Evolutionary conservation across 2,329 filamentous ascomycete species (phyloP), one percentile per base, ranked within the genome.

Genomic region (Colletotrichum eremochloae): DNA sequence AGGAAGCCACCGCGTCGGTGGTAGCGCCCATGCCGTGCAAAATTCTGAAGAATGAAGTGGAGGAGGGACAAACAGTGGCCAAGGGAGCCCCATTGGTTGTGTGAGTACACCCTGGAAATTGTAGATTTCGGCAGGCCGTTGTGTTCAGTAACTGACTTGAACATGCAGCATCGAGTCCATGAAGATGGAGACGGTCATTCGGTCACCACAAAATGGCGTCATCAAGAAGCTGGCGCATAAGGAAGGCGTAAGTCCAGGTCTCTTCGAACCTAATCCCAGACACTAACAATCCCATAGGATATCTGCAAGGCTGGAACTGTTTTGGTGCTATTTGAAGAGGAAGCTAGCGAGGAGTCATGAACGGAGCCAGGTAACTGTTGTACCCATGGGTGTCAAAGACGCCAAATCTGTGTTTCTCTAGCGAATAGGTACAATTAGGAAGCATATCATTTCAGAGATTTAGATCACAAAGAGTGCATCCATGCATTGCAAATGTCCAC

Each of bases 21-120:
- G 87, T 94, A 33, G 94, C 96, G 31, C 96, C 96, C 0, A 99
- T 99, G 96, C 96, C 96, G 1, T 98, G 96, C 84, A 98, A 98
- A 84, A 92, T 99, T 36, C 84, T 99, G 74, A 91, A 94, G 75
- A 96, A 98, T 60, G 94, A 97, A 81, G 94, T 98, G 0, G 84
- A 87, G 38, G 94, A 94, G 76, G 96, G 96, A 0, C 90, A 97
- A 75, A 83, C 82, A 58, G 96, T 99, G 20, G 91, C 91, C 79
- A 97, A 96, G 84, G 95, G 96, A 57, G 91, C 96, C 69, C 91
- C 94, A 8, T 84, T 99, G 70, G 94, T 98, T 15, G 95, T 98
- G 84, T 91, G 81, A 87, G 89, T 86, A 11, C 15, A 38, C 11
- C n/a, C 5, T 18, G 7, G 5, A 52, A 40, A 57, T 20, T 42